Evolutionary conservation across 1,284 basidiomycete species (phyloP), one percentile per base, ranked within the genome.

Genomic region (Tylopilus sp.): DNA sequence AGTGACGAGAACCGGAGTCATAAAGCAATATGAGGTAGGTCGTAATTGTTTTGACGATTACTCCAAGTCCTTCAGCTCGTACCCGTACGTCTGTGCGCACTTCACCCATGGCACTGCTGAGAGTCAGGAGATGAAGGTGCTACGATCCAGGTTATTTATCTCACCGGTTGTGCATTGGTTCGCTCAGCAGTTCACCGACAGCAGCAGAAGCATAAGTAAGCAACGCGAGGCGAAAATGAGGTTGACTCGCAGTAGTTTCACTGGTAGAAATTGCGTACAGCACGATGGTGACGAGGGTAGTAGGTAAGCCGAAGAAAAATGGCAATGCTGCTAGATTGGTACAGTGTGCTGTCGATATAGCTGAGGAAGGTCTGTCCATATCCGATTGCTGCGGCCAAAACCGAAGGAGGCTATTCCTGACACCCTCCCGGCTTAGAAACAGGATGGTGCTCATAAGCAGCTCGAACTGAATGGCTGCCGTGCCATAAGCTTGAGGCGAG

Each of bases 341-440:
- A 55, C 67, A 67, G 29, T 66, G 63, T 30, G 54, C 48, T 30
- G 46, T 39, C 13, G 23, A 43, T 31, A 48, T 39, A 28, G 35
- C 33, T 19, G 54, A 48, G 9, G 52, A 51, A 46, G 54, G 59
- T 52, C 47, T 37, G 48, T 50, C 57, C 4, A 41, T 25, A 25
- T 36, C 25, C 21, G 42, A 41, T 40, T 56, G 50, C n/a, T 64
- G 58, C 2, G 70, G 67, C 66, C 68, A 64, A n/a, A 68, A 63
- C 7, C 79, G 69, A 11, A 95, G 73, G 2, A 96, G 76, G 6
- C 89, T 85, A 65, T 87, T 91, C 31, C 94, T 78, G 10, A 98
- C 80, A 4, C 94, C 95, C 67, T 99, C 97, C 10, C 96, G 77
- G 26, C 89, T 87, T 7, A 98, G 76, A 65, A 98, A 97, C 33